A percentile compares a stretch with the other conserved stretches of the same genome.
These are phyloP conservation scores for Leccinum imitatum DNA, from an alignment of 768 basidiomycete species.

Conservation along the genomic window DNA sequence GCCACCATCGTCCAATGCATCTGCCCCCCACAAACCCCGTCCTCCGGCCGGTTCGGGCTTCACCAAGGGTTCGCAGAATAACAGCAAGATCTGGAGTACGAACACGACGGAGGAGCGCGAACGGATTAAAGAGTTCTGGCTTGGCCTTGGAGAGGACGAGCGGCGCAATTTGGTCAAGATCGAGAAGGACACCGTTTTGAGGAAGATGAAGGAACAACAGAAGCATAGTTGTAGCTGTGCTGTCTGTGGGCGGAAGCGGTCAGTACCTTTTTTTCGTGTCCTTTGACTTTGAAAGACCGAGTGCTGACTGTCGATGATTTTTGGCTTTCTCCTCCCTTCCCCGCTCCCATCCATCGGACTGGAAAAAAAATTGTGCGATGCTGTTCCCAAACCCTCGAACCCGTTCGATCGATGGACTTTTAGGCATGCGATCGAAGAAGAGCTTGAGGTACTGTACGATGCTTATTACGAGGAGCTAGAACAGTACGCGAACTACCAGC, in stretches of 20 bases:
- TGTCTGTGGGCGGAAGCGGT: conserved; percentile 96
- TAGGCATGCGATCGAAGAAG: conserved; percentile 98
- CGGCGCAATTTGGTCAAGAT: conserved; percentile 90
- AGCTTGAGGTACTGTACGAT: conserved; percentile 99
- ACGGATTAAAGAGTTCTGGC: conserved; percentile 98
- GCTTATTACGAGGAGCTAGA: conserved; percentile 99
- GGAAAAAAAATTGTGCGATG: conserved; percentile 19
- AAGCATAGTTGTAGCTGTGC: conserved; percentile 95
- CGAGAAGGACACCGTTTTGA: conserved; percentile 96
- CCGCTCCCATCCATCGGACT: conserved; percentile 20
- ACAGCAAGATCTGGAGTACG: conserved; percentile 93
- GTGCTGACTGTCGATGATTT: conserved; percentile 26
- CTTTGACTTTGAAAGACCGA: conserved; percentile 9
- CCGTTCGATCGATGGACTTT: conserved; percentile 20
- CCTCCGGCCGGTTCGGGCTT: conserved; percentile 29
- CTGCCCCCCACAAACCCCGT: conserved; percentile 31
- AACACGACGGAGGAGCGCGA: conserved; percentile 91
- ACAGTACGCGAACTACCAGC: conserved; percentile 97
- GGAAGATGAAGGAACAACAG: conserved; percentile 99
- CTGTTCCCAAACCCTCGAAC: conserved; percentile 10
- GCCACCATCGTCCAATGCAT: conserved; percentile 37
- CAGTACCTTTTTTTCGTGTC: conserved; percentile 41
- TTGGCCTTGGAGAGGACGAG: conserved; percentile 88
- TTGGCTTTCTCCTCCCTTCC: conserved; percentile 22
- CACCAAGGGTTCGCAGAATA: conserved; percentile 37